phyloP scores from a whole-genome alignment of 2,329 filamentous ascomycete species.

The Colletotrichum agaves region DNA sequence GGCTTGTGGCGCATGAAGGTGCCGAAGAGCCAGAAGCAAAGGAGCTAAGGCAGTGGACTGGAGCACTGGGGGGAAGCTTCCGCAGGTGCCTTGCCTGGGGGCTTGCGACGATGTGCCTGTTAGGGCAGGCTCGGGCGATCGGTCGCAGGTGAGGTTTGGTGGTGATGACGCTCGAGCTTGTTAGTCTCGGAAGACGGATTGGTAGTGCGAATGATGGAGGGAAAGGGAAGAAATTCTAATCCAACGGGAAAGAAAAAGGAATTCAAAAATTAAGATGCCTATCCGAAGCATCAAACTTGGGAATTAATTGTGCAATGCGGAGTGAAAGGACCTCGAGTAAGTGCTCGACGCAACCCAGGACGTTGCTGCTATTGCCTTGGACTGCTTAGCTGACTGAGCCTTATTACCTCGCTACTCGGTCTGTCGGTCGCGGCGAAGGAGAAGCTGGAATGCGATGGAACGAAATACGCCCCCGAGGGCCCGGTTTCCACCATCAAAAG shows the following conservation, averaged over 20 bases:
- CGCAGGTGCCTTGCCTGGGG: constrained; percentile 20
- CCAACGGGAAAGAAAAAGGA: not conserved
- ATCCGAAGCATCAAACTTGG: constrained; percentile 14
- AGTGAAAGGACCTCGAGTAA: constrained; percentile 8
- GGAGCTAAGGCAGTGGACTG: constrained; percentile 10
- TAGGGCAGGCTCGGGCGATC: not conserved
- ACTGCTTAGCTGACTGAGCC: not conserved
- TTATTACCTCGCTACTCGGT: not conserved
- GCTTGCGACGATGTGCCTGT: not conserved
- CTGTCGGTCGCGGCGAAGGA: constrained; percentile 9
- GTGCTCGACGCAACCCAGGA: not conserved
- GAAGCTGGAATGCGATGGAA: constrained; percentile 12
- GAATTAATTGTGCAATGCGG: constrained; percentile 24
- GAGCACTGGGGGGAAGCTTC: constrained; percentile 14
- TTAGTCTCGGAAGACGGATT: not conserved
- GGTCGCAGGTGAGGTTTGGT: not conserved
- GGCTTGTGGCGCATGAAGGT: constrained; percentile 37
- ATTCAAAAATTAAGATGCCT: not conserved
- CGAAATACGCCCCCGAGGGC: constrained; percentile 23
- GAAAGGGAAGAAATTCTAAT: not conserved
- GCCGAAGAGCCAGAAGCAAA: constrained; percentile 30
- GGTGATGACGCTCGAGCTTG: constrained; percentile 3
- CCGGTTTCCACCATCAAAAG: constrained; percentile 15
- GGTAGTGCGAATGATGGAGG: not conserved
- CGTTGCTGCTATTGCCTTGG: not conserved